Conservation (phyloP, 116 monocot genomes). For the Zostera marina region DNA sequence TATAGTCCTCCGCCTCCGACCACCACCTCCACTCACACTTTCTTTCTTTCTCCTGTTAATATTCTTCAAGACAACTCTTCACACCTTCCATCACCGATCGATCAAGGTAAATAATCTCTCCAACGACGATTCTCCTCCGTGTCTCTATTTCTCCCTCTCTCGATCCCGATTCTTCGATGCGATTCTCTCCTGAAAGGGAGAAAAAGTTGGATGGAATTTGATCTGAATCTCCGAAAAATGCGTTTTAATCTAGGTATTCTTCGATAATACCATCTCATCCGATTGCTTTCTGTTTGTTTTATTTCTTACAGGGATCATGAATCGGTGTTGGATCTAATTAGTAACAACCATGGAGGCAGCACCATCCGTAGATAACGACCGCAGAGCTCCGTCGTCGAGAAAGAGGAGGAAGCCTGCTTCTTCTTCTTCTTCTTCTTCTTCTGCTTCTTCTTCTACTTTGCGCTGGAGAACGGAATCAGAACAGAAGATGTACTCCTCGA, state of each 20-base stretch:
- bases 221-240: too few species aligned
- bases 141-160: too few species aligned
- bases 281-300: too few species aligned
- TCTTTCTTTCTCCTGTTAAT: not conserved
- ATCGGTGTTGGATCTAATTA: too few species aligned
- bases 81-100: not conserved
- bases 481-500: conserved; percentile 47
- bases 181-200: too few species aligned
- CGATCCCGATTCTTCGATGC: too few species aligned
- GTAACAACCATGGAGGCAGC: too few species aligned
- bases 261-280: too few species aligned
- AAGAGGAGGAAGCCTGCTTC: conserved; percentile 1
- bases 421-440: not conserved
- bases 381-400: not conserved
- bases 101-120: not conserved
- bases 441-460: not conserved
- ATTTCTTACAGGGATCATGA: too few species aligned
- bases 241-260: too few species aligned
- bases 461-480: conserved; percentile 33
- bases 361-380: too few species aligned
- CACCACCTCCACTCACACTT: not conserved
- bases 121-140: not conserved
- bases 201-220: too few species aligned
- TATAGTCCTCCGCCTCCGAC: not conserved
- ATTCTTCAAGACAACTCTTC: not conserved